A percentile compares a stretch with the other conserved stretches of the same genome.
Evolutionary conservation across 805 yeast genomes (phyloP).

Genomic region (Kodamaea nitidulidarum): DNA sequence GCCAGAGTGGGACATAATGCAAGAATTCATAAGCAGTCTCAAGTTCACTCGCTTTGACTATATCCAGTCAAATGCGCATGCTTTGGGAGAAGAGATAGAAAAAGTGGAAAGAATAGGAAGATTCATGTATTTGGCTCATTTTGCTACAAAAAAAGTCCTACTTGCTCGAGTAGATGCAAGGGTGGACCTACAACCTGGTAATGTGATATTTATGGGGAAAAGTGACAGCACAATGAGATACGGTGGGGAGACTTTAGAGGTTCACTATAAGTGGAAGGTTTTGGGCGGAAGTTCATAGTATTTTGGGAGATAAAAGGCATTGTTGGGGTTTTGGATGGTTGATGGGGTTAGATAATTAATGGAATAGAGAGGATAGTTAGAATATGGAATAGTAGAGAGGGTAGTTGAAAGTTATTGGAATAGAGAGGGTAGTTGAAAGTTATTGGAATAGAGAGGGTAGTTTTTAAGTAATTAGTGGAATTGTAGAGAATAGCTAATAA

Average conservation of each 20-base stretch:
- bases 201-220: constrained; percentile 7
- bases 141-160: constrained; percentile 1
- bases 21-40: neutral
- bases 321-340: too few species aligned
- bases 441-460: too few species aligned
- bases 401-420: too few species aligned
- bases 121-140: constrained; percentile 9
- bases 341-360: too few species aligned
- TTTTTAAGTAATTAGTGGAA: too few species aligned
- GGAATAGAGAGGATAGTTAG: too few species aligned
- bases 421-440: too few species aligned
- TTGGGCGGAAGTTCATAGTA: too few species aligned
- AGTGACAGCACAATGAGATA: neutral
- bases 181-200: constrained; percentile 5
- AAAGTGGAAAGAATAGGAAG: constrained; percentile 7
- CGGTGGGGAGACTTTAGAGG: constrained; percentile 2
- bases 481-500: too few species aligned
- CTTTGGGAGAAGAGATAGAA: neutral
- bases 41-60: neutral
- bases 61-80: neutral
- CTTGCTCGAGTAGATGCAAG: constrained; percentile 9
- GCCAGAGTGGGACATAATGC: neutral
- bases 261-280: constrained; percentile 9
- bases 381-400: too few species aligned
- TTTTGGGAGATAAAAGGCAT: too few species aligned